Conservation (phyloP, 768 basidiomycete genomes). For the Serendipita sp. region DNA sequence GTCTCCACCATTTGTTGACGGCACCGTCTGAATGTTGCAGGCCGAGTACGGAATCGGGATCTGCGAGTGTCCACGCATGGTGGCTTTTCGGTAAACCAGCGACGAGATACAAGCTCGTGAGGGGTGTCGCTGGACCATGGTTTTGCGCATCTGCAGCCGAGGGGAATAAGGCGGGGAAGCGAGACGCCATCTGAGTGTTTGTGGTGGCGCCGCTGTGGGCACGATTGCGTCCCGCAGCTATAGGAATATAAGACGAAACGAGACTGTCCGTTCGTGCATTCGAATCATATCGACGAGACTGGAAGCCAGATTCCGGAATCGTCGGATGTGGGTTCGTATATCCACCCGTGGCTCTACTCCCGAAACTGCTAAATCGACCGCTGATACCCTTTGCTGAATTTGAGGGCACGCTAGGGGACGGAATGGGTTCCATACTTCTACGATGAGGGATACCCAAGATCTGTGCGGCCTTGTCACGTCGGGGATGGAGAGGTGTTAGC, state of each 20-base stretch:
- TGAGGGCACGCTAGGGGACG: conserved; percentile 15
- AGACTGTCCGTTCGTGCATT: neutral
- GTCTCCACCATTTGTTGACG: conserved; percentile 78
- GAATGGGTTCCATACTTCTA: conserved; percentile 72
- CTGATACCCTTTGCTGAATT: neutral
- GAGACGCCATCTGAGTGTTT: neutral
- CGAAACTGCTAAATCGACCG: neutral
- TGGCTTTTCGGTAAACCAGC: conserved; percentile 71
- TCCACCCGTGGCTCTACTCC: neutral
- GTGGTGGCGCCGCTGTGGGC: neutral
- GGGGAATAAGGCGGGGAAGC: neutral
- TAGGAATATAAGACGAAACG: neutral
- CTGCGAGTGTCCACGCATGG: conserved; percentile 77
- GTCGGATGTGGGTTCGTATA: neutral
- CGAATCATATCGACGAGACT: neutral
- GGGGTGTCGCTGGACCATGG: conserved; percentile 8
- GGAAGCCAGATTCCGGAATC: neutral
- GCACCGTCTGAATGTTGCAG: conserved; percentile 73
- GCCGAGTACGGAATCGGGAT: conserved; percentile 65
- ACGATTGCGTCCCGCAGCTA: neutral
- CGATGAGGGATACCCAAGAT: conserved; percentile 48
- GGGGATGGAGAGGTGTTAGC: conserved; percentile 14
- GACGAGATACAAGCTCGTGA: conserved; percentile 18
- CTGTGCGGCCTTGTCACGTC: conserved; percentile 59
- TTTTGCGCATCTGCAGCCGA: neutral